Evolutionary conservation across 2,329 filamentous ascomycete species (phyloP), one percentile per base, ranked within the genome.

Genomic region (Alternaria sp.): DNA sequence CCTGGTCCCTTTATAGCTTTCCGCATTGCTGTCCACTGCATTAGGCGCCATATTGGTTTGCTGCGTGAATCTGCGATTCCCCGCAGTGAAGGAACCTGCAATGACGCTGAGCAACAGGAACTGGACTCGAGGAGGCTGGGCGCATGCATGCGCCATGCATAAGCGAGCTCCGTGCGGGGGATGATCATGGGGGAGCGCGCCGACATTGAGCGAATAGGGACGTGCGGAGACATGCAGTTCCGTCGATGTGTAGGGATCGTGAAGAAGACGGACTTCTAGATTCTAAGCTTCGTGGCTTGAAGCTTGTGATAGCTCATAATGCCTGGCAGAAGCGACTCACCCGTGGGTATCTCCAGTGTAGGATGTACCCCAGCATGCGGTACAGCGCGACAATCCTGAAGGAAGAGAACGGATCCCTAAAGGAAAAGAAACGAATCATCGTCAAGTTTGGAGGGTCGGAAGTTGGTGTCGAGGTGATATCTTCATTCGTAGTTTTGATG

Each of bases 181-280:
- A 65, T 54, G 54, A 49, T 50, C 55, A 56, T 51, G 40, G 44
- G 28, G 45, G 7, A 23, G 55, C 67, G 71, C 56, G 44, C 71
- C 71, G 71, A 72, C 70, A 69, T 62, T 54, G 23, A 25, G 46
- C 71, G 57, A 74, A 74, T 74, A 45, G 62, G 65, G 40, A 45
- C 23, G 10, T 23, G 19, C 45, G 59, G 66, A 61, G 44, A 21
- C 49, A 32, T 36, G 32, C 21, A 54, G 13, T 36, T 19, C 26
- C 36, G 23, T 47, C 23, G 28, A 28, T 50, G 40, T 58, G 46
- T 26, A 46, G 59, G 47, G 28, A 47, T 47, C n/a, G 40, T 36
- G 25, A 51, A 49, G 44, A 50, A 21, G 46, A 40, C 26, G 59
- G 46, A 26, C 59, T 62, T 19, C 25, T 25, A 43, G 30, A 17